phyloP scores from a whole-genome alignment of 768 basidiomycete species.

The Glaciozyma martinii region DNA sequence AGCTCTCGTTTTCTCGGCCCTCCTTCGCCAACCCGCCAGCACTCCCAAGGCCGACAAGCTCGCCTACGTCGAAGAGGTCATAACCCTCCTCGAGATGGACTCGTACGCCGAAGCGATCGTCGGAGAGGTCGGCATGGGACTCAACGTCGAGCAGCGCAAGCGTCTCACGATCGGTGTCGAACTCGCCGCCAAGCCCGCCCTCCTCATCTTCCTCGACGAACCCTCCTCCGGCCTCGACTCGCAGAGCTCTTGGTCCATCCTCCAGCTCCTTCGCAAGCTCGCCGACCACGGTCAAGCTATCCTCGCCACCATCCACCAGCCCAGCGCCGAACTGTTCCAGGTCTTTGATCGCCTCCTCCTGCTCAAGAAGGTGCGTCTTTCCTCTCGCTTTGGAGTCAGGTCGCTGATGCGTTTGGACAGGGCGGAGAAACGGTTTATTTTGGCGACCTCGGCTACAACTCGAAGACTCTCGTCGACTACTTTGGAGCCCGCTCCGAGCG shows the following conservation, averaged over 20 bases:
- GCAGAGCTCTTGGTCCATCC: conserved; percentile 45
- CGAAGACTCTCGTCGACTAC: conserved; percentile 50
- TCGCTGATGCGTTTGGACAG: conserved; percentile 60
- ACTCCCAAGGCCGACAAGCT: conserved; percentile 41
- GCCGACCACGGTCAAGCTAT: conserved; percentile 43
- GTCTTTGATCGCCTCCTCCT: conserved; percentile 58
- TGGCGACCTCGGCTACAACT: conserved; percentile 58
- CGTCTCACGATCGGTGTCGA: conserved; percentile 72
- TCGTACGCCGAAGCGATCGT: conserved; percentile 45
- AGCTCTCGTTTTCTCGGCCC: conserved; percentile 42
- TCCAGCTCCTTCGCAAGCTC: conserved; percentile 44
- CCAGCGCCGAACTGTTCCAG: conserved; percentile 64
- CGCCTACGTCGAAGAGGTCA: conserved; percentile 43
- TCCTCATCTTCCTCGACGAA: conserved; percentile 64
- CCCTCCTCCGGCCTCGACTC: conserved; percentile 55
- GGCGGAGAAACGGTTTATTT: conserved; percentile 68
- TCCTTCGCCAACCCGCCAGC: conserved; percentile 42
- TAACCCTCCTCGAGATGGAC: conserved; percentile 44
- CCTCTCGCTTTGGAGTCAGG: conserved; percentile 52
- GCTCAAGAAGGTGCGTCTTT: conserved; percentile 43
- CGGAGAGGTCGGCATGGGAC: conserved; percentile 44
- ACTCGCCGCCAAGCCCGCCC: conserved; percentile 55
- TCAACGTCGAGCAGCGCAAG: conserved; percentile 44
- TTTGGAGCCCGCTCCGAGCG: conserved; percentile 49
- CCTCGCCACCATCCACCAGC: conserved; percentile 46